Evolutionary conservation across 2,329 filamentous ascomycete species (phyloP), one percentile per base, ranked within the genome.

Genomic region (Colletotrichum destructivum): DNA sequence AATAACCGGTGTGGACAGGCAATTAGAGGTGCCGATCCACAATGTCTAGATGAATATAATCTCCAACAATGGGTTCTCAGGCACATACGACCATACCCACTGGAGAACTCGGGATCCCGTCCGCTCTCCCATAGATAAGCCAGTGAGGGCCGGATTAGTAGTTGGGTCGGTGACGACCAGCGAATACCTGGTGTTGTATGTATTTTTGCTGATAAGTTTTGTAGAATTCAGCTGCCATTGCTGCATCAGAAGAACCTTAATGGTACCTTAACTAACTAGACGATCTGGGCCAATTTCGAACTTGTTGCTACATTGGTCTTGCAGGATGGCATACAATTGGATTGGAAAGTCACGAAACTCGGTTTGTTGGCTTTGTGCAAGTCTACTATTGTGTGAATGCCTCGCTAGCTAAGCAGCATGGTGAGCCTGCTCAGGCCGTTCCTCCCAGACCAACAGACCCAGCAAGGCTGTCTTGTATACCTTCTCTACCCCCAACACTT

Each of bases 51-150:
- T 23, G 11, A 12, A 13, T n/a, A 26, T 57, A n/a, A 1, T 4
- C 4, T 13, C 3, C 4, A 1, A 8, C 2, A 9, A 1, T 1
- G 1, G 1, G 0, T 2, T 0, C 1, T 0, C 1, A 0, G 1
- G 2, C 7, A 67, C 57, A 62, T 62, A 46, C 47, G 64, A 13
- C 38, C 38, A 54, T 47, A 66, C 64, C 57, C 57, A 55, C 42
- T 68, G 49, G 42, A 46, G 21, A 68, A 67, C 51, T 56, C 49
- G 42, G 47, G 66, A 68, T 68, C 31, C 42, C 49, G 59, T 64
- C 51, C 60, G 60, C 66, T 64, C 42, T 68, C 60, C 51, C 42
- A 56, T 67, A 46, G 47, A 55, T 40, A 54, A 52, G 47, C 47
- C 16, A 68, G 6, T 56, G 35, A 63, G 47, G 35, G 21, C 47